Evolutionary conservation across 192 early-diverging fungal species (phyloP).

Genomic region (Rhizophagus clarus): DNA sequence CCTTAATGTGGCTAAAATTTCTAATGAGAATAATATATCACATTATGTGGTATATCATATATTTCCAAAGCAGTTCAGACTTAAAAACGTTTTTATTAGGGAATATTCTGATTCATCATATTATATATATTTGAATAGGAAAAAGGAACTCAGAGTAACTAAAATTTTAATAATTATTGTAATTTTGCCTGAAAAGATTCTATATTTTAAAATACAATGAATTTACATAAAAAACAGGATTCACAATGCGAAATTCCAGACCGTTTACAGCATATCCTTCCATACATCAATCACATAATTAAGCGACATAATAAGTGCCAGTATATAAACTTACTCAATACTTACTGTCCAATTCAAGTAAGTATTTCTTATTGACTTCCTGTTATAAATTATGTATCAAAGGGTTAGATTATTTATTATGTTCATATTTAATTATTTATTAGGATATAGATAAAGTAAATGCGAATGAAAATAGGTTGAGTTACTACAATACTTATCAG

Average conservation of each 20-base stretch:
- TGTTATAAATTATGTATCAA: too few species aligned
- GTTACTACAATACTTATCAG: not conserved
- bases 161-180: not conserved
- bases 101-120: not conserved
- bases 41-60: not conserved
- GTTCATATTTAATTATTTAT: not conserved
- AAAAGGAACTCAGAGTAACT: not conserved
- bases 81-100: not conserved
- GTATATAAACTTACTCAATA: not conserved
- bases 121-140: not conserved
- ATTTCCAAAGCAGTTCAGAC: conserved; percentile 17
- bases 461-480: not conserved
- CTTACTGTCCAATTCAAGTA: not conserved
- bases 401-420: not conserved
- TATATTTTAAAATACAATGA: not conserved
- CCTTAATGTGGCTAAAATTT: not conserved
- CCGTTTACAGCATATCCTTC: not conserved
- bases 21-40: not conserved
- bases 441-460: not conserved
- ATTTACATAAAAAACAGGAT: not conserved
- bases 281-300: not conserved
- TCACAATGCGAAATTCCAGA: not conserved
- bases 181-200: not conserved
- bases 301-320: not conserved
- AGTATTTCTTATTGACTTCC: not conserved